phyloP scores from a whole-genome alignment of 352 stramenopile species.

The Phytophthora pini region DNA sequence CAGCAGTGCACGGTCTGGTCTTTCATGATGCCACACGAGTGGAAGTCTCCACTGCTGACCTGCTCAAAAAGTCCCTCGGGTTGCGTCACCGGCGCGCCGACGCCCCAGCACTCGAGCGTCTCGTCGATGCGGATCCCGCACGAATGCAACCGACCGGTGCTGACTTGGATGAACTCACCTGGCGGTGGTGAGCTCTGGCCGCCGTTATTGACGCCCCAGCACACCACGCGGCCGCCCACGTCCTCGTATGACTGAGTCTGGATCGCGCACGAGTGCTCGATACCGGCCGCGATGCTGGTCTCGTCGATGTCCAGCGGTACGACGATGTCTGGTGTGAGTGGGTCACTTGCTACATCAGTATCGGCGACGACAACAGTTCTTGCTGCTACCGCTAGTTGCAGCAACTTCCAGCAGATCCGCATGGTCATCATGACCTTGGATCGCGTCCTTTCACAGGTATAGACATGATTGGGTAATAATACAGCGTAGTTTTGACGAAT shows the following conservation, averaged over 20 bases:
- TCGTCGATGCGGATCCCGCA: conserved; percentile 82
- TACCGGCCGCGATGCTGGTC: conserved; percentile 74
- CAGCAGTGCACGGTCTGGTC: conserved; percentile 81
- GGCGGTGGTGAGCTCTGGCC: conserved; percentile 59
- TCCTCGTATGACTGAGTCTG: conserved; percentile 66
- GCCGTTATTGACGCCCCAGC: conserved; percentile 73
- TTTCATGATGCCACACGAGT: conserved; percentile 83
- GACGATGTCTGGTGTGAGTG: conserved; percentile 24
- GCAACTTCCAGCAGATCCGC: conserved; percentile 7
- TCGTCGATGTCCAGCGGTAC: conserved; percentile 79
- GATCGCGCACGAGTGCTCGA: conserved; percentile 86
- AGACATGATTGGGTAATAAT: conserved; percentile 15
- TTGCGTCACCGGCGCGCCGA: conserved; percentile 49
- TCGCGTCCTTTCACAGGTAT: conserved; percentile 21
- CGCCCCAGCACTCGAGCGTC: conserved; percentile 81
- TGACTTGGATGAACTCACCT: conserved; percentile 84
- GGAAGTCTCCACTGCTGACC: conserved; percentile 83
- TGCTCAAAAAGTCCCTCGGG: conserved; percentile 80
- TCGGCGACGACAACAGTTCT: background rate
- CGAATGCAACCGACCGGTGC: conserved; percentile 71
- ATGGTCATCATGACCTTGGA: conserved; percentile 8
- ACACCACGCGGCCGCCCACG: conserved; percentile 78
- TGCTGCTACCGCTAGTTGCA: conserved; percentile 6
- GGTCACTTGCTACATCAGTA: conserved; percentile 4
- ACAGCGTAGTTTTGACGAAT: conserved; percentile 17